Conservation (phyloP, 1,139 yeast species). For the Geotrichum phurueaensis region DNA sequence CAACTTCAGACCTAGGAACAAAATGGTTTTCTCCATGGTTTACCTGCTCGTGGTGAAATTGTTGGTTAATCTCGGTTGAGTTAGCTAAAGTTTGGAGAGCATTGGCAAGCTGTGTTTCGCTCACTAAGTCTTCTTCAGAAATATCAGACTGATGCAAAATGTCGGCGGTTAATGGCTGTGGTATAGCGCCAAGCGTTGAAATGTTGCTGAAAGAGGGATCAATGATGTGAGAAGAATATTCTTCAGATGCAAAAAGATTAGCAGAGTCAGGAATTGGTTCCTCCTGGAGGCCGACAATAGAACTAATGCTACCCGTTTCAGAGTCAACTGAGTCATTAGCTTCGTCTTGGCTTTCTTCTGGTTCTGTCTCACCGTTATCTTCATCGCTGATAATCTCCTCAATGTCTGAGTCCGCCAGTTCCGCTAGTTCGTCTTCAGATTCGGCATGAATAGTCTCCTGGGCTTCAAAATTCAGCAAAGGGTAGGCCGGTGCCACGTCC, state of each 20-base stretch:
- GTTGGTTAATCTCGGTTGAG: neutral
- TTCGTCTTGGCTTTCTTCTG: neutral
- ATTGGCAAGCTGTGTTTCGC: neutral
- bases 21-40: neutral
- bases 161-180: neutral
- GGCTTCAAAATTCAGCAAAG: neutral
- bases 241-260: neutral
- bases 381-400: neutral
- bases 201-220: neutral
- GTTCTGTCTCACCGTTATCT: constrained; percentile 8
- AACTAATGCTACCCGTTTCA: neutral
- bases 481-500: constrained; percentile 6
- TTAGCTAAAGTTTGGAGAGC: constrained; percentile 4
- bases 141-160: neutral
- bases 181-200: neutral
- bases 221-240: neutral
- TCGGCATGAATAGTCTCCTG: neutral
- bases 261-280: neutral
- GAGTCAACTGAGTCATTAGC: neutral
- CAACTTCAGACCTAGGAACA: neutral
- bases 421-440: constrained; percentile 16
- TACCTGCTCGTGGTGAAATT: neutral
- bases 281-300: neutral
- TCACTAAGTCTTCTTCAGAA: neutral
- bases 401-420: constrained; percentile 15